These are phyloP conservation scores for Colletotrichum sp. DNA, from an alignment of 2,329 filamentous ascomycete genomes.

Conservation along the genomic window DNA sequence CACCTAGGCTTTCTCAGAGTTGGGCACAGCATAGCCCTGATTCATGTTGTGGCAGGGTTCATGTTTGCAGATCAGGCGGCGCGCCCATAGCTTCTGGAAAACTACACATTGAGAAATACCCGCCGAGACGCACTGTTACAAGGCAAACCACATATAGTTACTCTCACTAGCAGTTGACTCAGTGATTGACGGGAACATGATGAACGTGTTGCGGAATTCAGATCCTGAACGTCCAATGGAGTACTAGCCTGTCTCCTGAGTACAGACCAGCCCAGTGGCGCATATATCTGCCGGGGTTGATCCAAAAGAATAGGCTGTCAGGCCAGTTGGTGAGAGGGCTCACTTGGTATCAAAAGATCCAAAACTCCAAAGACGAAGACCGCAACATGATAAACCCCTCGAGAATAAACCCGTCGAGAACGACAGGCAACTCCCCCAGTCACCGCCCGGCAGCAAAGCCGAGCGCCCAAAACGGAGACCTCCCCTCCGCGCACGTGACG, in stretches of 20 bases:
- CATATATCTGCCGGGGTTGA: neutral
- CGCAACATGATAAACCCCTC: accelerated
- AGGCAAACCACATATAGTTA: no score
- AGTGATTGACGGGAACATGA: neutral
- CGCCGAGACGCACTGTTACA: no score
- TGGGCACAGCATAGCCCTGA: neutral
- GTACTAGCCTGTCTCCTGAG: neutral
- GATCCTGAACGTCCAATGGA: neutral
- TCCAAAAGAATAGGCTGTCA: no score
- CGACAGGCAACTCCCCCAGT: neutral
- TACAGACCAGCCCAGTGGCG: no score
- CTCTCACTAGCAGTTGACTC: neutral
- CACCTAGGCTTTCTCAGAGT: neutral
- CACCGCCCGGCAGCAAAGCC: neutral
- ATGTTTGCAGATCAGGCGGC: neutral
- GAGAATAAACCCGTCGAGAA: accelerated
- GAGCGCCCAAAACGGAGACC: neutral
- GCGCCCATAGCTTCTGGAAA: neutral
- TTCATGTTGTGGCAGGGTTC: neutral
- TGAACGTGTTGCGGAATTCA: accelerated
- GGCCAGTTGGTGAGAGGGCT: no score
- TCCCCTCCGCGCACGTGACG: slow-evolving; percentile 1
- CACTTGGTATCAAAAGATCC: neutral
- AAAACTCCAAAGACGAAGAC: neutral
- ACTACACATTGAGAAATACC: accelerated